phyloP scores from a whole-genome alignment of 768 basidiomycete species.

The Scleroderma citrinum region DNA sequence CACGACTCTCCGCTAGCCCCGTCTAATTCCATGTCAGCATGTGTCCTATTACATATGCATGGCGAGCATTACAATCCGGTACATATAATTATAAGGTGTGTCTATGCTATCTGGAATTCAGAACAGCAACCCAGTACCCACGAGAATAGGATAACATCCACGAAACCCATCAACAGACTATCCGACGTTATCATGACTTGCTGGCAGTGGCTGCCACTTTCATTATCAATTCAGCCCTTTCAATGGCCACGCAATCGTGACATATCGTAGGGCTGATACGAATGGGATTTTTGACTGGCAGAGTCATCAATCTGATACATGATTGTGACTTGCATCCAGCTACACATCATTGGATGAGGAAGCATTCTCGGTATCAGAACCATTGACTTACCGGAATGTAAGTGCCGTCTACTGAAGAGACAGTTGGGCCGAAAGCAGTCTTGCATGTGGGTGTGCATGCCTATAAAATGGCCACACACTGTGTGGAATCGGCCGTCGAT shows the following conservation, averaged over 20 bases:
- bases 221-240: neutral
- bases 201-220: neutral
- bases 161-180: neutral
- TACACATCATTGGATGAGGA: conserved; percentile 9
- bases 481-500: conserved; percentile 74
- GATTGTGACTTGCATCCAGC: conserved; percentile 49
- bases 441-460: conserved; percentile 62
- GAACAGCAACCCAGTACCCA: conserved; percentile 19
- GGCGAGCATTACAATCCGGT: neutral
- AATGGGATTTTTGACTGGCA: conserved; percentile 66
- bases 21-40: too few species aligned
- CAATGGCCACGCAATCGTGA: conserved; percentile 24
- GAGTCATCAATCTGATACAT: conserved; percentile 61
- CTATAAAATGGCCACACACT: conserved; percentile 63
- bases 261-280: conserved; percentile 54
- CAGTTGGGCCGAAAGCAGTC: conserved; percentile 63
- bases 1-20: too few species aligned
- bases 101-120: conserved; percentile 8
- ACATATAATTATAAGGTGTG: conserved; percentile 15
- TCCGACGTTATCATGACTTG: neutral
- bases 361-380: neutral
- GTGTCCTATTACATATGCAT: too few species aligned
- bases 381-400: conserved; percentile 45
- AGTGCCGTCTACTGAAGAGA: conserved; percentile 64
- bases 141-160: conserved; percentile 1